These are phyloP conservation scores for Sporothrix curviconia DNA, from an alignment of 2,329 filamentous ascomycete genomes.

Conservation along the genomic window DNA sequence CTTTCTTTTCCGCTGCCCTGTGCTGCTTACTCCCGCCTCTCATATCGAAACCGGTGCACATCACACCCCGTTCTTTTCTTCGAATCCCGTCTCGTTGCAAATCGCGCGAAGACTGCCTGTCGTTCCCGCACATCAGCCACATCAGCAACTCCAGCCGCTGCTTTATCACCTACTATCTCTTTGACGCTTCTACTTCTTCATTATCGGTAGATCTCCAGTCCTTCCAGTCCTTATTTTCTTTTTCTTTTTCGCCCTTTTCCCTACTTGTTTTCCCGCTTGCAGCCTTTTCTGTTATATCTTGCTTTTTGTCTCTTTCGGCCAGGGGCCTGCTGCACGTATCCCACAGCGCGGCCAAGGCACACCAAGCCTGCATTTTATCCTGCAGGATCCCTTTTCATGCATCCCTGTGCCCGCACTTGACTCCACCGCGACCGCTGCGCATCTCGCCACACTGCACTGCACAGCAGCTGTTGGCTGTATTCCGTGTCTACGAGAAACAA, in stretches of 20 bases:
- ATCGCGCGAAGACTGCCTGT: background rate
- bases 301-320: background rate
- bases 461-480: slow-evolving; percentile 3
- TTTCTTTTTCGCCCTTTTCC: too few relatives aligned
- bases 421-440: slow-evolving; percentile 10
- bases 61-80: background rate
- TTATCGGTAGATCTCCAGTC: background rate
- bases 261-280: background rate
- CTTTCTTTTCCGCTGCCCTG: background rate
- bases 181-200: too few relatives aligned
- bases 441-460: slow-evolving; percentile 10
- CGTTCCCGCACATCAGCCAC: background rate
- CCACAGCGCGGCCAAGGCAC: background rate
- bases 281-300: background rate
- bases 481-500: background rate
- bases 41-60: background rate
- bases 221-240: background rate
- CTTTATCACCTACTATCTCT: too few relatives aligned
- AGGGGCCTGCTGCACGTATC: slow-evolving; percentile 6
- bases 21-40: background rate
- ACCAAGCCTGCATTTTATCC: background rate
- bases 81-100: background rate
- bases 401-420: slow-evolving; percentile 2
- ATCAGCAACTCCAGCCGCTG: too few relatives aligned
- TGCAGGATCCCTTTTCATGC: slow-evolving; percentile 1